Evolutionary conservation across 768 basidiomycete species (phyloP), one percentile per base, ranked within the genome.

Genomic region (Lactarius hatsudake): DNA sequence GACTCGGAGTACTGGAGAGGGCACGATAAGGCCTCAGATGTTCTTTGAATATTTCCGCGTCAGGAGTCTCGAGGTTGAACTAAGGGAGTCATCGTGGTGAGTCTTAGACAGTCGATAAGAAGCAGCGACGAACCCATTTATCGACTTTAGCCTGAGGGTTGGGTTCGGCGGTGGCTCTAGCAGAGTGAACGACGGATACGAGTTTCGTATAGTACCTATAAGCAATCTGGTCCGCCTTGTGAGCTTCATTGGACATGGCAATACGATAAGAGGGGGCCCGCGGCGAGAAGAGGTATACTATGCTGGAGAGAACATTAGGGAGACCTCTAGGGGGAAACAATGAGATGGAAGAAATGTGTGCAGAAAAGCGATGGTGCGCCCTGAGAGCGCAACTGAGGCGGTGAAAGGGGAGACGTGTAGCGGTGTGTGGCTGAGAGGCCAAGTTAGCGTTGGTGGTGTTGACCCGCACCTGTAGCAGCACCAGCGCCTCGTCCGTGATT

Each of bases 181-280:
- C 89, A 74, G 90, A 81, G 75, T 87, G 83, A 70, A 94, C 82
- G 71, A 91, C 83, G 73, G 89, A 86, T 75, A 85, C 86, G 62
- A 93, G 86, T 80, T 94, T 94, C 60, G 87, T 86, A 79, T 91
- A 93, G 77, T 91, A 86, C 76, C 87, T 87, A 77, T 87, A 87
- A 59, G 89, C 89, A 73, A 94, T 93, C 82, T 92, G 90, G 82
- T 94, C 91, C 71, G 91, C 89, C 81, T 87, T 92, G 74, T 79
- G 78, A 66, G 78, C 79, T 77, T 83, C 82, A 80, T 80, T 81
- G 72, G 81, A 82, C 81, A 82, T 82, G 76, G 81, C 78, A 77
- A 75, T 65, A 54, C 5, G 66, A 60, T 63, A 58, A 53, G 28
- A 63, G 51, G 51, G 34, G 66, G 66, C 51, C 66, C 54, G 51